Evolutionary conservation across 192 early-diverging fungal genomes (phyloP).

Genomic region (Rhizophagus prolifer): DNA sequence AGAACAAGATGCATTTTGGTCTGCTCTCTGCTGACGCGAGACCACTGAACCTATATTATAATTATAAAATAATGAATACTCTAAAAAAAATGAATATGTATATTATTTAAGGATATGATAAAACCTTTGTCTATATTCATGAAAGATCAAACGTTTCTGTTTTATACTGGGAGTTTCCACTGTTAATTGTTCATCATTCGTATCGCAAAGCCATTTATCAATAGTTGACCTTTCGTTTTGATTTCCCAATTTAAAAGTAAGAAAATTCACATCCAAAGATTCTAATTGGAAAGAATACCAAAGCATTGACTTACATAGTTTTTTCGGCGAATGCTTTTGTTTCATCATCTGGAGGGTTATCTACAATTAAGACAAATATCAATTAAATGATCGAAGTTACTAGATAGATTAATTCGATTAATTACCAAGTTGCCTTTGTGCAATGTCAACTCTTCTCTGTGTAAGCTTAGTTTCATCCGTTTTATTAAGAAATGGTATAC

Average conservation of each 20-base stretch:
- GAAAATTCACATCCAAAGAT: not conserved
- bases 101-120: not conserved
- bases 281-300: not conserved
- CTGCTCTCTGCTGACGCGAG: conserved; percentile 43
- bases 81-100: not conserved
- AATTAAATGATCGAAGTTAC: not conserved
- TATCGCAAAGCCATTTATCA: conserved; percentile 44
- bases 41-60: conserved; percentile 44
- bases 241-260: not conserved
- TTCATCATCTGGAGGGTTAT: conserved; percentile 26
- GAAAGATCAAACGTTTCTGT: conserved; percentile 74
- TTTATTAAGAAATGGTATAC: conserved; percentile 24
- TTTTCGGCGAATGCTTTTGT: conserved; percentile 6
- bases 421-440: conserved; percentile 30
- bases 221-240: conserved; percentile 32
- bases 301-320: conserved; percentile 2
- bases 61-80: not conserved
- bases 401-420: not conserved
- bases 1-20: conserved; percentile 43
- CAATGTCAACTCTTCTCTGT: conserved; percentile 12
- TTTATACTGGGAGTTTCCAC: conserved; percentile 57
- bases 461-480: conserved; percentile 16
- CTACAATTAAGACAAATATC: not conserved
- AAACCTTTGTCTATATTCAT: conserved; percentile 57
- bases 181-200: conserved; percentile 30